Base-by-base conservation (phyloP, 179 eudicot genomes). In the Heliamphora pulchella region DNA sequence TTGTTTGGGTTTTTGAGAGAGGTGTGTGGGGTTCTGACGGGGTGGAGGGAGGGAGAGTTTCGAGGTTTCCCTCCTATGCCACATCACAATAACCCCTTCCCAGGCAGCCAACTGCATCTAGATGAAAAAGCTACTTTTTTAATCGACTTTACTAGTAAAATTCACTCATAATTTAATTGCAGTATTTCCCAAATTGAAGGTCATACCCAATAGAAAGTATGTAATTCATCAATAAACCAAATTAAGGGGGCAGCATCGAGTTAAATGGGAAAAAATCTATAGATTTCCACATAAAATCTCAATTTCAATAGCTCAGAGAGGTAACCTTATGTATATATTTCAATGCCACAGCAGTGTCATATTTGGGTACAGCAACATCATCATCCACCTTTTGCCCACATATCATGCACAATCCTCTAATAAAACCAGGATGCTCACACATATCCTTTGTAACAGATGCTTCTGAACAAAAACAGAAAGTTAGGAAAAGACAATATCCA, bases 301-400 rank as follows among this genome's bases (percentile, higher is more conserved):
- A 67, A 67, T 46, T 66, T 66, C 70, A 39, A 62, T 9, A 66
- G 39, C 11, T 39, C 9, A 31, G 9, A 71, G n/a, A 71, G 59
- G 61, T 59, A 43, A 83, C 82, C 85, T 83, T 48, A 2, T 74
- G 65, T 75, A 83, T 68, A 65, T 79, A 82, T 1, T 54, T 65
- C 67, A 82, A 78, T 46, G 68, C 67, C 75, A 82, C 84, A 78
- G 74, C 73, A 73, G 79, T 75, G 5, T 71, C 55, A 47, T 47
- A n/a, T 8, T 47, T 18, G n/a, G 7, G 55, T n/a, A 47, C 31
- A 71, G 63, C 20, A 61, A 6, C 15, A 57, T 62, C 78, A 48
- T 63, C 65, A 65, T 81, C 84, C 69, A 82, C 78, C 78, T 18
- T 78, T 63, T 43, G 67, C 78, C 84, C 84, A 54, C 84, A 82